Evolutionary conservation across 805 yeast species (phyloP), one percentile per base, ranked within the genome.

Genomic region (Cyberlindnera xylosilytica): DNA sequence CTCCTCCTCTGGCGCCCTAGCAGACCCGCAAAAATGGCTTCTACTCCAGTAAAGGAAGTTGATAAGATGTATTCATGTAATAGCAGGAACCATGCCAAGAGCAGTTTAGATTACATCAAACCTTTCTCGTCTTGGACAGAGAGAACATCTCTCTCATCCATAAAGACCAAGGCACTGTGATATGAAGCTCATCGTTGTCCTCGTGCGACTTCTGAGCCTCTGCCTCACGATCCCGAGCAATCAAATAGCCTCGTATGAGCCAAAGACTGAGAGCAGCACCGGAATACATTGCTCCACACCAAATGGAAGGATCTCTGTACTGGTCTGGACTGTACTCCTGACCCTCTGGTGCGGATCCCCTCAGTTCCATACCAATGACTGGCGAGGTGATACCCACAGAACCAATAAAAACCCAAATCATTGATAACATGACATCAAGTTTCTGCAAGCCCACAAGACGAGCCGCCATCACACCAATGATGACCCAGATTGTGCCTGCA

Each of bases 401-500:
- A 9, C 83, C 86, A 34, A 73, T 53, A 27, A 70, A 60, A 12
- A 70, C 51, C 85, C 84, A 81, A 4, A 73, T 49, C 74, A 77
- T 68, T 15, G 77, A 73, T 39, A 72, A 61, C 0, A 70, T 59
- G 15, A 76, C 72, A 34, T 73, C 73, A 54, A 79, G 58, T 49
- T 73, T 76, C 29, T 67, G 58, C 23, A 81, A 57, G 0, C 87
- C 87, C n/a, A 74, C 73, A 20, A 79, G 62, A 38, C 79, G 59
- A 1, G 82, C 72, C 1, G 70, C 58, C 19, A 78, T 64, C 3
- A 83, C 70, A 1, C 81, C 73, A 46, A 73, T 50, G 3, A 78
- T 70, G 4, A 80, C 74, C 74, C 79, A 81, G 33, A 80, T 64
- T 9, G 78, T 64, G 3, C 87, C 87, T 82, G 80, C 79, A 23